Base-by-base conservation (phyloP, 2,329 filamentous ascomycete species). In the Alternaria conjuncta region DNA sequence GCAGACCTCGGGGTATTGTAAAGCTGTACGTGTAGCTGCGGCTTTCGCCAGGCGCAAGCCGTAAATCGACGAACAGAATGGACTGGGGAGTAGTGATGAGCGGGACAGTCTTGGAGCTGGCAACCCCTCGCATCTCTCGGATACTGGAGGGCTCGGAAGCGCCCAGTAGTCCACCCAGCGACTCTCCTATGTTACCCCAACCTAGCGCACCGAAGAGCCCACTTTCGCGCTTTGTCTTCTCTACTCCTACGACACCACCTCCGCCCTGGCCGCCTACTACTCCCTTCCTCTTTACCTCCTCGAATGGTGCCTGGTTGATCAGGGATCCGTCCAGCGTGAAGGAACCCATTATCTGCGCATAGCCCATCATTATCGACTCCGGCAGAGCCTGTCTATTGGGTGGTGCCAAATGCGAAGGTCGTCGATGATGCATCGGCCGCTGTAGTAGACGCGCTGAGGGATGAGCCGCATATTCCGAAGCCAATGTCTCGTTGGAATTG, bases 291-390 rank as follows among this genome's bases (percentile, higher is more conserved):
- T 99, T 99, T 43, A 98, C 94, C 73, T 96, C 93, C 76, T 99
- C 96, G 73, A 99, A 99, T 0, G 92, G 92, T 0, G 89, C 89
- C 43, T 96, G 89, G 72, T 96, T 95, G 63, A 99, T 89, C 21
- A 99, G 83, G 2, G 96, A 97, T 0, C 94, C 94, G 75, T 99
- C 96, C 7, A 99, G 82, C 0, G 90, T 93, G 72, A 99, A 99
- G 0, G 92, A 94, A 5, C 96, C 96, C 79, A 93, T 92, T 3
- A 98, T 88, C 73, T 99, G 96, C 3, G 93, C 95, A 80, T 97
- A 99, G 0, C 94, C 96, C 96, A 99, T 99, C 89, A 99, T 96
- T 57, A 99, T 82, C 1, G 91, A 90, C 77, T 98, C 94, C 1
- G 92, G 89, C 84, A 74, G 71, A 66, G 72, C 74, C 25, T 71